phyloP scores from a whole-genome alignment of 129 eudicot species.

The Kitagawia praeruptora region DNA sequence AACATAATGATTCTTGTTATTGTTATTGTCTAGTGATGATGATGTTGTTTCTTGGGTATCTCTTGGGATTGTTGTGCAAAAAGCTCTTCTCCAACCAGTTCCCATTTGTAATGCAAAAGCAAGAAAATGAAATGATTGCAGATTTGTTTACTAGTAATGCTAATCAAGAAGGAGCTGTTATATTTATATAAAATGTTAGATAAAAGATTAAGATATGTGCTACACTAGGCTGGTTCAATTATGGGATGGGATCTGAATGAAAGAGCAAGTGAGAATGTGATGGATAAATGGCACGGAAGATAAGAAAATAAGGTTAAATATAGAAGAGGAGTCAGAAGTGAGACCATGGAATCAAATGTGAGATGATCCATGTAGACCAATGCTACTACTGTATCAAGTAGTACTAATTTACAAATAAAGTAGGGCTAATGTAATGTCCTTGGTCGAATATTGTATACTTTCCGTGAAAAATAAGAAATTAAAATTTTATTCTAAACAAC shows the following conservation, averaged over 20 bases:
- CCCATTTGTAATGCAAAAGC: constrained; percentile 46
- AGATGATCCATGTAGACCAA: constrained; percentile 12
- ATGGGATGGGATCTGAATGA: constrained; percentile 20
- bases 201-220: background rate
- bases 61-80: constrained; percentile 63
- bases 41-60: constrained; percentile 14
- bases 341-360: constrained; percentile 24
- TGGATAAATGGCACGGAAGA: background rate
- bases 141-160: background rate
- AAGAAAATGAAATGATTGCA: background rate
- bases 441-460: no score
- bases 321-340: background rate
- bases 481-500: no score
- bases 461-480: no score
- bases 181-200: background rate
- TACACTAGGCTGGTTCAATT: background rate
- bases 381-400: background rate
- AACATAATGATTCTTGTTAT: background rate
- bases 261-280: constrained; percentile 1
- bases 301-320: background rate
- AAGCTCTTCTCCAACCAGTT: constrained; percentile 89
- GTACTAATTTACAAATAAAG: background rate
- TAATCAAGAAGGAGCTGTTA: background rate
- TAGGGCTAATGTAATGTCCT: background rate
- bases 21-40: background rate